Conservation (phyloP, 306 rosid genomes). For the Leucaena leucocephala region DNA sequence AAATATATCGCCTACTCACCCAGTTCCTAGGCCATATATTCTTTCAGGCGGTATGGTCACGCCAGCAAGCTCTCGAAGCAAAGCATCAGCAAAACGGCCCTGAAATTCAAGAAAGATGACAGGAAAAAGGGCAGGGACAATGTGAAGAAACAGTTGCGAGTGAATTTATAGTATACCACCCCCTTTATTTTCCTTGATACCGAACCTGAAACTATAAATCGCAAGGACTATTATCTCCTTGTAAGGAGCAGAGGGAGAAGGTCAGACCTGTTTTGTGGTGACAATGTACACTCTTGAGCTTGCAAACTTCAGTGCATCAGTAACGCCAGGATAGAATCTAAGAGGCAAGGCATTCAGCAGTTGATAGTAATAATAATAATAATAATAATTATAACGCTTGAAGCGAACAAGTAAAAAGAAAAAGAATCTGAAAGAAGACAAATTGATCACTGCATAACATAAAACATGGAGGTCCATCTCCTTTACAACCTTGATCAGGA, state of each 20-base stretch:
- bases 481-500: not conserved
- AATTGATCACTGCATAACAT: not conserved
- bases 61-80: slow-evolving; percentile 81
- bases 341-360: slow-evolving; percentile 28
- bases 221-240: slow-evolving; percentile 25
- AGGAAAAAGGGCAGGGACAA: slow-evolving; percentile 12
- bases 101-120: slow-evolving; percentile 33
- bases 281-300: slow-evolving; percentile 80
- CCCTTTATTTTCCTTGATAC: slow-evolving; percentile 24
- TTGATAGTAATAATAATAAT: not conserved
- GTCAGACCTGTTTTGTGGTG: slow-evolving; percentile 79
- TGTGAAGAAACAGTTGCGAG: slow-evolving; percentile 11
- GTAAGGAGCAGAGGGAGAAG: slow-evolving; percentile 5
- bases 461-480: slow-evolving; percentile 8
- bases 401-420: not conserved
- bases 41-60: slow-evolving; percentile 77
- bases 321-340: slow-evolving; percentile 78
- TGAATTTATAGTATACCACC: not conserved
- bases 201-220: slow-evolving; percentile 12
- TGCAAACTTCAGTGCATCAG: slow-evolving; percentile 78
- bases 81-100: slow-evolving; percentile 88
- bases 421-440: not conserved
- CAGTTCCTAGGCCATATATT: slow-evolving; percentile 82
- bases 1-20: slow-evolving; percentile 50
- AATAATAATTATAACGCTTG: not conserved